Base-by-base conservation (phyloP, 2,329 filamentous ascomycete genomes). In the Nectriaceae sp. region DNA sequence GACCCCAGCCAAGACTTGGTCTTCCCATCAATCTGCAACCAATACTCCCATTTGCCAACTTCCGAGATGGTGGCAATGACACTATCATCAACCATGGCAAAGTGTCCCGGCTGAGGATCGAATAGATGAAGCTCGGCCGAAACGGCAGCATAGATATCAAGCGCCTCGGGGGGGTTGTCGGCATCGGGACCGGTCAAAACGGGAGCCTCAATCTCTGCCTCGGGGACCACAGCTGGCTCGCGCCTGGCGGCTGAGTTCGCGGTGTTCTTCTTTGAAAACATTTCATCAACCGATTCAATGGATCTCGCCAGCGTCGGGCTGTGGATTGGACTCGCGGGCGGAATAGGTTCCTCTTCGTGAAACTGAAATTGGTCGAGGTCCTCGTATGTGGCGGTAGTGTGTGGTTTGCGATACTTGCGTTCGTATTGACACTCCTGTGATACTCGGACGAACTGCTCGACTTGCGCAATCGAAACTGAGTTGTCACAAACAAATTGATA, bases 351-450 rank as follows among this genome's bases (percentile, higher is more conserved):
- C 62, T 83, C 80, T 63, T 79, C 74, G 54, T 80, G 72, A 65
- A 97, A 97, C 15, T 87, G 83, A 61, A 99, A 97, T 59, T 95
- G 84, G 52, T 83, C 72, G 4, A 97, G 79, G 55, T 99, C 90
- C 53, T 84, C 77, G 49, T 91, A 86, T 8, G 90, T 90, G 2
- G 94, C 94, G 41, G 85, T 87, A 39, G 90, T 85, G 60, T 90
- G 82, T 33, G 83, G 86, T 64, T 87, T 88, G 54, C 90, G 84
- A 70, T 94, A 95, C 70, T 96, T 97, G 64, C 93, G 84, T 75
- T 99, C 94, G 87, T 95, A 99, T 71, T 99, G 94, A 68, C 94
- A 97, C 81, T 97, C 87, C 49, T 89, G 82, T 6, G 94, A 89
- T 44, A 90, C 85, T 45, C 87, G 78, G 64, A 93, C 84, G 68